Evolutionary conservation across 257 asterid genomes (phyloP).

Genomic region (Henckelia pumila): DNA sequence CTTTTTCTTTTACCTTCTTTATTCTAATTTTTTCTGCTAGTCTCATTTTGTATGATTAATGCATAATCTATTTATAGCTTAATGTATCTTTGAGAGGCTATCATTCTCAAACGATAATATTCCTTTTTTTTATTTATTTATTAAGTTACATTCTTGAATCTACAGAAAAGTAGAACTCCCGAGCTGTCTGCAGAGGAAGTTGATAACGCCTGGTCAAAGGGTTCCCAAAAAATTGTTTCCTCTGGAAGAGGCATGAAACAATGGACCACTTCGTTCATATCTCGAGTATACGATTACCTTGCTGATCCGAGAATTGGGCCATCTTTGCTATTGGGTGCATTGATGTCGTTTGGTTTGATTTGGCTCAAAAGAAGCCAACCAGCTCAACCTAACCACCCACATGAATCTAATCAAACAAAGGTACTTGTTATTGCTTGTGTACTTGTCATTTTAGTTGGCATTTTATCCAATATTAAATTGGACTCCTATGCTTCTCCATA

Average conservation of each 20-base stretch:
- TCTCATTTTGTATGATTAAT: background rate
- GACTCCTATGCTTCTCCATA: background rate
- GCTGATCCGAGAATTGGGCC: conserved; percentile 94
- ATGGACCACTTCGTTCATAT: conserved; percentile 32
- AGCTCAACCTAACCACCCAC: conserved; percentile 31
- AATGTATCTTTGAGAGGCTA: background rate
- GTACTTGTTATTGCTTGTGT: conserved; percentile 28
- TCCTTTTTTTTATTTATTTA: background rate
- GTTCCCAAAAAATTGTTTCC: conserved; percentile 45
- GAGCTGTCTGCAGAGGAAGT: conserved; percentile 81
- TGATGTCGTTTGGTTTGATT: conserved; percentile 62
- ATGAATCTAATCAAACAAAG: conserved; percentile 42
- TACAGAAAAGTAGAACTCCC: conserved; percentile 83
- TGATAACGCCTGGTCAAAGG: conserved; percentile 57
- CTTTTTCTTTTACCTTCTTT: background rate
- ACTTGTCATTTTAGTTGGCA: background rate
- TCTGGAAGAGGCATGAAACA: conserved; percentile 50
- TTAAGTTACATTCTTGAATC: conserved; percentile 2
- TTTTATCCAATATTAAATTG: conserved; percentile 3
- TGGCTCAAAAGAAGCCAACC: conserved; percentile 66
- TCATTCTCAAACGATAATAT: conserved; percentile 18
- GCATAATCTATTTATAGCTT: background rate
- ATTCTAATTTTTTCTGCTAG: background rate
- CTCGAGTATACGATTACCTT: conserved; percentile 40
- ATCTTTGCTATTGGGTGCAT: conserved; percentile 65